These are phyloP conservation scores for Ustilago trichophora DNA, from an alignment of 1,284 basidiomycete genomes.

Conservation along the genomic window DNA sequence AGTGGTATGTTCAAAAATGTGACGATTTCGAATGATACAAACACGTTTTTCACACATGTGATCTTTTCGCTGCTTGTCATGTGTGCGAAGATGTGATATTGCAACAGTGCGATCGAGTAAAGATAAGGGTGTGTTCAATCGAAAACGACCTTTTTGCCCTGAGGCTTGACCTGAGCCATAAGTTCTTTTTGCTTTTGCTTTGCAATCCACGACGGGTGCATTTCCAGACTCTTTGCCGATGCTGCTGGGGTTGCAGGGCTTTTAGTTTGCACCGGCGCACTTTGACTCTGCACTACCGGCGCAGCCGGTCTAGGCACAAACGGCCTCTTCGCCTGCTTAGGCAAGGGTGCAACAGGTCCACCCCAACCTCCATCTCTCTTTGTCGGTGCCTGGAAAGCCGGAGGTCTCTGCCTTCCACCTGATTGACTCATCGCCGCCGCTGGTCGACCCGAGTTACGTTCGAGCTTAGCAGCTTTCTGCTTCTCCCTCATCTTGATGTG, in stretches of 20 bases:
- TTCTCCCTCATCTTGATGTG: slow-evolving; percentile 72
- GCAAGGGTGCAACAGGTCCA: slow-evolving; percentile 19
- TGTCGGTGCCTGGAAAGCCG: slow-evolving; percentile 32
- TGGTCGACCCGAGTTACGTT: slow-evolving; percentile 3
- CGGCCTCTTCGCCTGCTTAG: slow-evolving; percentile 23
- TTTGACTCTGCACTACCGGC: no score
- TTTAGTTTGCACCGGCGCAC: neutral
- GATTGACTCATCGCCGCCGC: no score
- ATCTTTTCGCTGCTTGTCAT: no score
- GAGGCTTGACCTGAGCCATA: slow-evolving; percentile 45
- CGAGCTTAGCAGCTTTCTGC: slow-evolving; percentile 15
- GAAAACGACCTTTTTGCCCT: slow-evolving; percentile 56
- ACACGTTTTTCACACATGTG: no score
- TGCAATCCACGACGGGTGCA: slow-evolving; percentile 60
- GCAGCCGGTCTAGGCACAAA: slow-evolving; percentile 1
- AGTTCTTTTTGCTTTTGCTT: slow-evolving; percentile 61
- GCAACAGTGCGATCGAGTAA: no score
- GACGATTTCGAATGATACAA: neutral
- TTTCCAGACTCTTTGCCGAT: slow-evolving; percentile 29
- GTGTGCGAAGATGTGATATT: no score
- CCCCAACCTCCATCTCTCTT: slow-evolving; percentile 40
- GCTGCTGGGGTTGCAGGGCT: neutral
- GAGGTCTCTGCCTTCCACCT: slow-evolving; percentile 20
- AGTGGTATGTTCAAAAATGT: neutral
- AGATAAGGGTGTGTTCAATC: no score